Percentiles rank a stretch among this genome's conserved stretches.
phyloP scores from a whole-genome alignment of 2,329 filamentous ascomycete genomes.

The Claviceps maximensis region DNA sequence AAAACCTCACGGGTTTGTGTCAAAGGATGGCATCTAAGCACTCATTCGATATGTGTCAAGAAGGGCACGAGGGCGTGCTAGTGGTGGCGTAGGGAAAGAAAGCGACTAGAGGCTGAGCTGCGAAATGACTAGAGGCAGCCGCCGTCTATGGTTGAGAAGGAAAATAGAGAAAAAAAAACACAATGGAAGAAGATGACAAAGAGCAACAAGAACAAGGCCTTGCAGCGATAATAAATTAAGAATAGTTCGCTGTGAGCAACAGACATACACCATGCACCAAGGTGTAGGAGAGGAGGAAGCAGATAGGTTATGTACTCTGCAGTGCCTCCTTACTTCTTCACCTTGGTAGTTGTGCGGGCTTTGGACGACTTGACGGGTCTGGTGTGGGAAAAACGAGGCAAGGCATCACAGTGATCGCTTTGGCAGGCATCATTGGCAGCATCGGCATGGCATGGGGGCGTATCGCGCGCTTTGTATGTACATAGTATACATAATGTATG shows the following conservation, averaged over 20 bases:
- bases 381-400: background rate
- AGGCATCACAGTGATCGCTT: background rate
- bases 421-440: background rate
- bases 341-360: background rate
- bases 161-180: background rate
- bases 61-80: background rate
- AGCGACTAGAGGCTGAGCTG: background rate
- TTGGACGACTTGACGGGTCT: constrained; percentile 1
- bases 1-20: background rate
- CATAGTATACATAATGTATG: too few species aligned
- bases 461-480: constrained; percentile 1
- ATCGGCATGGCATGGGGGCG: constrained; percentile 1
- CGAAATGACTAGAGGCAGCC: background rate
- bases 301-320: constrained; percentile 5
- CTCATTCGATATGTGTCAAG: background rate
- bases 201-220: background rate
- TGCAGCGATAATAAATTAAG: background rate
- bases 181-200: background rate
- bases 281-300: constrained; percentile 2
- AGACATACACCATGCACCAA: background rate
- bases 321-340: background rate
- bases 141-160: background rate
- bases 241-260: background rate
- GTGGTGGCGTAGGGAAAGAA: background rate
- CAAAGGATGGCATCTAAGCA: background rate